Evolutionary conservation across 176 grass and related monocot species (phyloP), one percentile per base, ranked within the genome.

Genomic region (Oryza meridionalis): DNA sequence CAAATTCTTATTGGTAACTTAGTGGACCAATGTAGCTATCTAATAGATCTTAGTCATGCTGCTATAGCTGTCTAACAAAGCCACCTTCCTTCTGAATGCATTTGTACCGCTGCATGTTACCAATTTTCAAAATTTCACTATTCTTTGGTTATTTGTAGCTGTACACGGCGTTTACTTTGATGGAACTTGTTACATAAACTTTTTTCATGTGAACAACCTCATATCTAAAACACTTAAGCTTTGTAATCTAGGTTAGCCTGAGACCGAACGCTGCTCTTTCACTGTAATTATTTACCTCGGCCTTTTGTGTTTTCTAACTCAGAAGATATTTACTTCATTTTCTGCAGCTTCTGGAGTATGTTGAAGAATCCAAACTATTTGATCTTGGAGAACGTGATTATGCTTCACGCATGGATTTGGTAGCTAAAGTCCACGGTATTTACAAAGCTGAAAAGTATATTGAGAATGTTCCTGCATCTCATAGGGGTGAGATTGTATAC

Each of bases 311-410:
- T 81, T 27, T 80, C 15, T 58, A 70, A 69, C 64, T 74, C 4
- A 29, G 46, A 69, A 76, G 49, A 72, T 84, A 81, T 59, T 65
- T 11, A 51, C 11, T 85, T 66, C 17, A 45, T 68, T 81, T 69
- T 86, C 33, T 44, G 68, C 85, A 95, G 90, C 83, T 96, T 82
- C 3, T 91, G 49, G 88, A 96, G 72, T 96, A 83, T 79, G 9
- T 96, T 59, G 73, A 91, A 80, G 21, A 90, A 87, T 77, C 81
- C 44, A 86, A 96, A 61, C 53, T 13, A 33, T 4, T 89, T 38
- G 94, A 96, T 67, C 69, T 89, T 72, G 71, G 22, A 73, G 91
- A 96, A 70, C 79, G 78, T 75, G 91, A 93, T 78, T 96, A 93
- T 16, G 84, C 91, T 69, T 86, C 91, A 53, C 79, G 22, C 3